Conservation (phyloP, 352 stramenopile species). For the Thalassiosira hispida region DNA sequence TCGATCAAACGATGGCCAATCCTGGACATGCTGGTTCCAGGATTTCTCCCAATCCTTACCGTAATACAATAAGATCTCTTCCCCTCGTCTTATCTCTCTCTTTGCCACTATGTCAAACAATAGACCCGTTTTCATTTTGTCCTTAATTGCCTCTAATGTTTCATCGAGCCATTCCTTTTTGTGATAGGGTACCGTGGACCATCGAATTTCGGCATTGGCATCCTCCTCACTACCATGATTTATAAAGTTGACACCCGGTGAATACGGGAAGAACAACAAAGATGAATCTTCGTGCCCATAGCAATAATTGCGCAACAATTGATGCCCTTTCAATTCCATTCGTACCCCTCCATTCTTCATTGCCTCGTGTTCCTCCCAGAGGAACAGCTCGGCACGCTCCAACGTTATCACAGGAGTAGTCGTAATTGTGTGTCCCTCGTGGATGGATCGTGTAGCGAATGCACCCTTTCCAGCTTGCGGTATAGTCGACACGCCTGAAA, state of each 20-base stretch:
- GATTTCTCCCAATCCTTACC: slow-evolving; percentile 46
- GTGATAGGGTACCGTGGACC: slow-evolving; percentile 54
- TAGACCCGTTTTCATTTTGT: slow-evolving; percentile 32
- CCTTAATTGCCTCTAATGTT: slow-evolving; percentile 36
- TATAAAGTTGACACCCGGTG: slow-evolving; percentile 65
- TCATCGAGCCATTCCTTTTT: slow-evolving; percentile 44
- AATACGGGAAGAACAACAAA: slow-evolving; percentile 72
- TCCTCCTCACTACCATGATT: slow-evolving; percentile 63
- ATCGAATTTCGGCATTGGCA: slow-evolving; percentile 72
- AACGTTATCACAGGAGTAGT: slow-evolving; percentile 43
- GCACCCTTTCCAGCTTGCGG: slow-evolving; percentile 63
- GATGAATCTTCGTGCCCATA: slow-evolving; percentile 72
- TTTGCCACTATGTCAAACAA: slow-evolving; percentile 59
- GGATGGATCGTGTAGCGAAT: slow-evolving; percentile 64
- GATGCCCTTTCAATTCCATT: slow-evolving; percentile 39
- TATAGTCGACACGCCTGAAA: slow-evolving; percentile 56
- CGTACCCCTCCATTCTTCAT: neutral
- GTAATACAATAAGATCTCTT: slow-evolving; percentile 58
- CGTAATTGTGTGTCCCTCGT: slow-evolving; percentile 19
- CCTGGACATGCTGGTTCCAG: slow-evolving; percentile 41
- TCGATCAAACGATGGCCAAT: slow-evolving; percentile 28
- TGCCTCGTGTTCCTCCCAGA: slow-evolving; percentile 4
- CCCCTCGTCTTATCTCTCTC: slow-evolving; percentile 38
- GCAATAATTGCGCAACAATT: slow-evolving; percentile 81
- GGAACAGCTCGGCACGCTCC: slow-evolving; percentile 14